Base-by-base conservation (phyloP, 208 protist species). In the Crithidia bombi region DNA sequence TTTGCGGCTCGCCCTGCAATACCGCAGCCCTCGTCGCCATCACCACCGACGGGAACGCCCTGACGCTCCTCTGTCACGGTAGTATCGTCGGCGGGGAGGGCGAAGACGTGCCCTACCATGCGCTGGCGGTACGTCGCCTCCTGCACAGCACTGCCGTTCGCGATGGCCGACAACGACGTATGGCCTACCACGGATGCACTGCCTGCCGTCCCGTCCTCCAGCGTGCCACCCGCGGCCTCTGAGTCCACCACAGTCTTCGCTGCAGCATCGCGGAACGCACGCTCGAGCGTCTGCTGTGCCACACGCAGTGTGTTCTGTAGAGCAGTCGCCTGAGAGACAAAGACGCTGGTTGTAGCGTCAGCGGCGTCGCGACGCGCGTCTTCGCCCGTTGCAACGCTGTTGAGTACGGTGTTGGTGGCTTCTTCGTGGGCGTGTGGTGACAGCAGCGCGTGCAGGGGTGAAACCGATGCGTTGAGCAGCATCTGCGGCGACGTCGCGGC, bases 91-190 rank as follows among this genome's bases (percentile, higher is more conserved):
- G 49, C 25, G 28, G 19, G 19, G 4, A 10, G 1, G 23, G 46
- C 7, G 35, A 52, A 57, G 5, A 61, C 64, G n/a, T 19, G 44
- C 2, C 5, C 19, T 23, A 64, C 52, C 69, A 74, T 59, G 17
- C 36, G 69, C 51, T 54, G 69, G 0, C 69, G 69, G 11, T 33
- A 75, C 50, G 17, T 25, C 23, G 15, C 5, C 69, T 75, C 69
- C 52, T 47, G 52, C 32, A 15, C 39, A 1, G 67, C 69, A n/a
- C 58, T 47, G 39, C n/a, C 17, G 32, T 74, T 74, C 26, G 41
- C 9, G 28, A 54, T 26, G 5, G 36, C 36, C 25, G 46, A 52
- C 25, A 39, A 21, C 4, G 32, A 0, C 12, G 3, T 17, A 17
- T 17, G 44, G 7, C 46, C 47, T 9, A 6, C 6, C 3, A 14